phyloP scores from a whole-genome alignment of 2,329 filamentous ascomycete genomes.

The Aureobasidium leucospermi region DNA sequence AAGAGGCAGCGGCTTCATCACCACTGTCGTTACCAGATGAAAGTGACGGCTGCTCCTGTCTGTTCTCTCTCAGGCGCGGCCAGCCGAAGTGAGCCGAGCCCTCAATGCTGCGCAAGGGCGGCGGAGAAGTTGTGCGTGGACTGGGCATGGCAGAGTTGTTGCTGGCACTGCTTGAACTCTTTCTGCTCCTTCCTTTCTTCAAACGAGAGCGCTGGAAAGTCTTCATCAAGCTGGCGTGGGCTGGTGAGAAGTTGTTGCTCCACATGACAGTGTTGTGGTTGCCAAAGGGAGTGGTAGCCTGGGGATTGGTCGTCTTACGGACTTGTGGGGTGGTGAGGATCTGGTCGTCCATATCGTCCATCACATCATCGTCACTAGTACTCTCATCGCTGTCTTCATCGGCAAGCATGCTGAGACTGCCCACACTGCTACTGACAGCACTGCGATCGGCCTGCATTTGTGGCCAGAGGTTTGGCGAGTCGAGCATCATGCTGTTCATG shows the following conservation, averaged over 20 bases:
- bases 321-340: constrained; percentile 79
- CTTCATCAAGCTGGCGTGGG: constrained; percentile 69
- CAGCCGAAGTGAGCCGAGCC: constrained; percentile 33
- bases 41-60: constrained; percentile 83
- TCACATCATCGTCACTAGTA: constrained; percentile 55
- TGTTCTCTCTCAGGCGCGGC: constrained; percentile 59
- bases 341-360: constrained; percentile 52
- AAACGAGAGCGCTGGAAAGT: constrained; percentile 64
- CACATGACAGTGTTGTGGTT: constrained; percentile 42
- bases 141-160: constrained; percentile 61
- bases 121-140: constrained; percentile 70
- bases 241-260: constrained; percentile 60
- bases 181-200: constrained; percentile 47
- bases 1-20: constrained; percentile 50
- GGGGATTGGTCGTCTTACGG: constrained; percentile 48
- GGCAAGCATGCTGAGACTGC: constrained; percentile 65
- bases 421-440: constrained; percentile 70
- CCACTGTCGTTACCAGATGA: constrained; percentile 72
- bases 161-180: constrained; percentile 55
- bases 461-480: constrained; percentile 53
- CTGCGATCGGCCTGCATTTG: constrained; percentile 51
- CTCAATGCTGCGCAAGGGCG: constrained; percentile 51
- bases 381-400: constrained; percentile 56
- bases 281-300: constrained; percentile 37
- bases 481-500: constrained; percentile 38